A percentile compares a stretch with the other conserved stretches of the same genome.
phyloP scores from a whole-genome alignment of 2,329 filamentous ascomycete genomes.

The Neocucurbitaria cava region DNA sequence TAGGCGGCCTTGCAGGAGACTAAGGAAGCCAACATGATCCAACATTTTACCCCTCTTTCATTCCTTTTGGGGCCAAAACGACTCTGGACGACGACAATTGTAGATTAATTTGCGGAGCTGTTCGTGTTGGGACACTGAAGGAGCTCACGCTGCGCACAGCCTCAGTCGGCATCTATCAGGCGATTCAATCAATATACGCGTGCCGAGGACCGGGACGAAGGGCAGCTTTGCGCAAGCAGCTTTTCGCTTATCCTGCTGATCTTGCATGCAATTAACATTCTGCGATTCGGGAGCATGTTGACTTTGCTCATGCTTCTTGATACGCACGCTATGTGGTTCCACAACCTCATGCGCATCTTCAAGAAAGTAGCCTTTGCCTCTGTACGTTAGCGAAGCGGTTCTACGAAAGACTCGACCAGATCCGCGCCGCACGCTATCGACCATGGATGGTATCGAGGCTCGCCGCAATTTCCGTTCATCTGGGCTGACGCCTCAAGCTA shows the following conservation, averaged over 20 bases:
- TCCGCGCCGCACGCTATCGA: conserved; percentile 2
- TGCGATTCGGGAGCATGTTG: not conserved
- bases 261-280: not conserved
- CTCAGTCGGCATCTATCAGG: conserved; percentile 15
- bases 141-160: conserved; percentile 20
- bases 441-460: not conserved
- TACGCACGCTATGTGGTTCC: not conserved
- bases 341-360: not conserved
- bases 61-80: conserved; percentile 20
- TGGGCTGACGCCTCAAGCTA: conserved; percentile 25
- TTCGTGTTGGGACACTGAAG: conserved; percentile 15
- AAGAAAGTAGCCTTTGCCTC: not conserved
- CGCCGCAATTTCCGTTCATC: conserved; percentile 26
- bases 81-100: conserved; percentile 6
- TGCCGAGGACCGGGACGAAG: conserved; percentile 18
- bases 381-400: not conserved
- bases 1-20: conserved; percentile 32
- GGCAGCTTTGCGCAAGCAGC: not conserved
- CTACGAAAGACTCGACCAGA: conserved; percentile 3
- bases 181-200: conserved; percentile 10
- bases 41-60: conserved; percentile 21
- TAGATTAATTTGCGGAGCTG: conserved; percentile 22
- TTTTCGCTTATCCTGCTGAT: conserved; percentile 3
- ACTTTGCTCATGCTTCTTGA: not conserved
- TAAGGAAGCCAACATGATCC: conserved; percentile 26